Conservation (phyloP, 208 protist genomes). For the Trypanosoma boissoni region DNA sequence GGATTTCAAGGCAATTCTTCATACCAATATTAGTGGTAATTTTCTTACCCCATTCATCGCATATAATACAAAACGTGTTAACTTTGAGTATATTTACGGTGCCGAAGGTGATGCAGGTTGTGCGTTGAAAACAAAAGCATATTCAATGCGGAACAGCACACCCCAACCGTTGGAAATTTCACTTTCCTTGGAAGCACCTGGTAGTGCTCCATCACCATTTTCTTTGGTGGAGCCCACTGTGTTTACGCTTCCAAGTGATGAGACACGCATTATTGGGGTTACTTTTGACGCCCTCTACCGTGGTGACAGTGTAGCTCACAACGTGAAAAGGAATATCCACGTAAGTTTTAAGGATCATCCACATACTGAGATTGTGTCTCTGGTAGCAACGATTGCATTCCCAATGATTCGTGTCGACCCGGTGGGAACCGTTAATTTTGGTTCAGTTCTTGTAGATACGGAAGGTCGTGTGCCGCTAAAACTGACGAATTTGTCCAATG, state of each 20-base stretch:
- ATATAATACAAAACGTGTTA: slow-evolving; percentile 71
- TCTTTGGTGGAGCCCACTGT: slow-evolving; percentile 47
- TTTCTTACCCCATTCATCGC: slow-evolving; percentile 85
- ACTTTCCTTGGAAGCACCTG: slow-evolving; percentile 25
- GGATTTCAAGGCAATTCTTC: slow-evolving; percentile 78
- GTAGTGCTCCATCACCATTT: slow-evolving; percentile 54
- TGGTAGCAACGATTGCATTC: slow-evolving; percentile 83
- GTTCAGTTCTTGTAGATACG: slow-evolving; percentile 91
- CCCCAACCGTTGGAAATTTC: slow-evolving; percentile 76
- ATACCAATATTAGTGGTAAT: slow-evolving; percentile 59
- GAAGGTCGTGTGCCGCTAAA: slow-evolving; percentile 64
- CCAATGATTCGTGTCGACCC: slow-evolving; percentile 85
- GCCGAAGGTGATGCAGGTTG: slow-evolving; percentile 6
- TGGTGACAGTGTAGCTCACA: slow-evolving; percentile 73
- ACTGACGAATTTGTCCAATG: slow-evolving; percentile 78
- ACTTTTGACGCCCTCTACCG: slow-evolving; percentile 84
- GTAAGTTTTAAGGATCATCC: slow-evolving; percentile 91
- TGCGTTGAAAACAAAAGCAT: slow-evolving; percentile 44
- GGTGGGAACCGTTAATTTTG: slow-evolving; percentile 80
- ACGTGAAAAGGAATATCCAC: slow-evolving; percentile 61
- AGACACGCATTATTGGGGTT: slow-evolving; percentile 82
- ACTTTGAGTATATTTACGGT: slow-evolving; percentile 84
- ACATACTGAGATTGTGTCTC: slow-evolving; percentile 73
- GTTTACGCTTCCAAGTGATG: slow-evolving; percentile 66
- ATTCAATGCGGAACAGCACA: slow-evolving; percentile 90